Evolutionary conservation across 306 rosid species (phyloP).

Genomic region (Fragaria ananassa): DNA sequence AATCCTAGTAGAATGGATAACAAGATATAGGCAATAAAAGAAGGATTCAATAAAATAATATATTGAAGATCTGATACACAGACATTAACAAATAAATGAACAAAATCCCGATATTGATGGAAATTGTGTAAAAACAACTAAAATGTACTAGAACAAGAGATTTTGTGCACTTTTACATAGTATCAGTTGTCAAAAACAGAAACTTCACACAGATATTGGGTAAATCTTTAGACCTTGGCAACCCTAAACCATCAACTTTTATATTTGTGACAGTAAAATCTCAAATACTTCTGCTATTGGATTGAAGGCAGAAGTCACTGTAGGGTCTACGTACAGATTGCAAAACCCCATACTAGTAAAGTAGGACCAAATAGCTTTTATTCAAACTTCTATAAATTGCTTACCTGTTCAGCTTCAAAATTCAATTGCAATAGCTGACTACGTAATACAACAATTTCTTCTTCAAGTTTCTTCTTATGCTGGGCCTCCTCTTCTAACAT

Average conservation of each 20-base stretch:
- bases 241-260: background rate
- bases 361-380: background rate
- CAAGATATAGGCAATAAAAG: background rate
- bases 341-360: constrained; percentile 6
- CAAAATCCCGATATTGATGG: background rate
- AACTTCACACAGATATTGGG: background rate
- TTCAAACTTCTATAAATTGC: constrained; percentile 17
- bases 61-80: no score
- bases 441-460: constrained; percentile 72
- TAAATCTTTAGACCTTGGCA: background rate
- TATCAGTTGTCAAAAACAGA: background rate
- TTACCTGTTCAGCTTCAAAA: constrained; percentile 90
- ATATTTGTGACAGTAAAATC: background rate
- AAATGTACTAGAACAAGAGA: background rate
- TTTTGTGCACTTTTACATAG: background rate
- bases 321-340: constrained; percentile 14
- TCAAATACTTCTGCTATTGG: background rate
- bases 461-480: constrained; percentile 79
- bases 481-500: constrained; percentile 68
- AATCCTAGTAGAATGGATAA: background rate
- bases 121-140: background rate
- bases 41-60: background rate
- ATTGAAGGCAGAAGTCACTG: constrained; percentile 9
- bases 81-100: background rate
- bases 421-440: constrained; percentile 80